Evolutionary conservation across 305 asterid genomes (phyloP), one percentile per base, ranked within the genome.

Genomic region (Withania somnifera): DNA sequence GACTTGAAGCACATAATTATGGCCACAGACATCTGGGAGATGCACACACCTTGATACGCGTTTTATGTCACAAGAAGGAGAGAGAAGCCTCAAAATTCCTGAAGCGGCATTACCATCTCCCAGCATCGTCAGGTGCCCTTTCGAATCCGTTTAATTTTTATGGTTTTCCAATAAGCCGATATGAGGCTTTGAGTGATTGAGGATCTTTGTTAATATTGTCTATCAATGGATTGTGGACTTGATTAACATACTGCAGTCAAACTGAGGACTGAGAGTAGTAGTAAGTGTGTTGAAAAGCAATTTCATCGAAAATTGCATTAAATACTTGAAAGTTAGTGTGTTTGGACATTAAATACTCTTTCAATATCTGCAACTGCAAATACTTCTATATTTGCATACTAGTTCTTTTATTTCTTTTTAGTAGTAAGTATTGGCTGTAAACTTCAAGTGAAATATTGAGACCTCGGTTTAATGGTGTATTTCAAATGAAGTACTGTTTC

Each of bases 41-140:
- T 83, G 93, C 98, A 57, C 95, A 94, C 83, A 93, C 97, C 64
- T 88, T 95, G 83, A 85, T 95, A 83, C 93, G 99, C 58, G 91
- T 95, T 38, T 78, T 95, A 84, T 95, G 99, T 87, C 99, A 95
- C 91, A 92, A 93, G 90, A 92, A 93, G 87, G 98, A 95, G 81
- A 89, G 86, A 83, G 93, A 89, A 84, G 97, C 99, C 76, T 95
- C 98, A 2, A 94, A 87, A 86, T 95, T 95, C 89, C 83, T 95
- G 76, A 95, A 94, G 87, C 88, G 57, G 84, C 93, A 93, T 66
- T 95, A 95, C 80, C 91, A 88, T 57, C 92, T 95, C 85, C 99
- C 97, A 75, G 87, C 97, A 83, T 94, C 99, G 52, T 95, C 98
- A 63, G 97, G 99, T 95, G 85, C 78, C 20, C 79, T 66, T 79